phyloP scores from a whole-genome alignment of 2,329 filamentous ascomycete genomes.

The Bimuria novae-zelandiae region DNA sequence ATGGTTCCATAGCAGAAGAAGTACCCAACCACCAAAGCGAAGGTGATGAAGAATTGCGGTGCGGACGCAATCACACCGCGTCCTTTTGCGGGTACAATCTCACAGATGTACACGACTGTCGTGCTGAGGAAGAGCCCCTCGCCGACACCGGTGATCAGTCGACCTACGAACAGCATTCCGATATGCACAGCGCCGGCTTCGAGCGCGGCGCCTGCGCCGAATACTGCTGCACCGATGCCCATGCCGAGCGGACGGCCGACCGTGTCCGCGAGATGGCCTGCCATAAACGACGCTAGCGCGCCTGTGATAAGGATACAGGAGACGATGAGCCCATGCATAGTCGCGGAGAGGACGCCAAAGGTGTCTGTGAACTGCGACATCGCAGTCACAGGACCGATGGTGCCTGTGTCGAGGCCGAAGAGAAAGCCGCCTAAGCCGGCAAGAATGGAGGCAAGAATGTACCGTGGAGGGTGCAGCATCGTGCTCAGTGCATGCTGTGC shows the following conservation, averaged over 20 bases:
- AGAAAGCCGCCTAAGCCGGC: constrained; percentile 29
- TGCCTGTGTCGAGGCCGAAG: constrained; percentile 54
- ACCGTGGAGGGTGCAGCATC: constrained; percentile 15
- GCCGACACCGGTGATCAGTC: constrained; percentile 62
- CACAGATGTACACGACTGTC: constrained; percentile 62
- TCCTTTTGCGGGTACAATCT: constrained; percentile 59
- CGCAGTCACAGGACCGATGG: constrained; percentile 63
- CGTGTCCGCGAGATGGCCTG: constrained; percentile 61
- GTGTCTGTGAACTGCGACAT: constrained; percentile 58
- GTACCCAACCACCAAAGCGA: constrained; percentile 60
- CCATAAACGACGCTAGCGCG: constrained; percentile 59
- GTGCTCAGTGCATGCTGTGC: neutral
- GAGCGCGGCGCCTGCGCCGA: constrained; percentile 58
- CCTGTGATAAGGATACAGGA: constrained; percentile 63
- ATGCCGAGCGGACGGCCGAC: constrained; percentile 58
- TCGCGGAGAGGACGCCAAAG: constrained; percentile 58
- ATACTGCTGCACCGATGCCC: constrained; percentile 57
- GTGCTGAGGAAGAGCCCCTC: constrained; percentile 62
- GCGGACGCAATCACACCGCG: constrained; percentile 58
- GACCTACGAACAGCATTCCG: constrained; percentile 59
- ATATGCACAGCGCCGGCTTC: constrained; percentile 56
- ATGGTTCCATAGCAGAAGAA: constrained; percentile 65
- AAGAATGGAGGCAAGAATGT: constrained; percentile 23
- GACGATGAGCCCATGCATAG: constrained; percentile 62
- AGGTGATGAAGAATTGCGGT: constrained; percentile 58